Percentiles rank a stretch among this genome's conserved stretches.
Evolutionary conservation across 2,329 filamentous ascomycete genomes (phyloP).

Genomic region (Erysiphe neolycopersici): DNA sequence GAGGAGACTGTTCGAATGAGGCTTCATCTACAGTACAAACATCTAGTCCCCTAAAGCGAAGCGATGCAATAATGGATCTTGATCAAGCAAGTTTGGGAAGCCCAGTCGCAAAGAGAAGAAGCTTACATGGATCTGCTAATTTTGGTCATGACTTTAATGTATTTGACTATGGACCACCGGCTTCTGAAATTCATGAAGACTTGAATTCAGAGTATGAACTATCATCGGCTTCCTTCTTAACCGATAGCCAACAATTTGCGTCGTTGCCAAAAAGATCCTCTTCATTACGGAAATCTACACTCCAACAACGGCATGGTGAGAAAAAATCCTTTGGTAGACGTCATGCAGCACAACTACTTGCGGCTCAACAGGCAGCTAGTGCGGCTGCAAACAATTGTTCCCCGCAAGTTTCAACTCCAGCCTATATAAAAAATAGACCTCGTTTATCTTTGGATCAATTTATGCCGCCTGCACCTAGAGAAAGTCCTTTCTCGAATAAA

Average conservation of each 20-base stretch:
- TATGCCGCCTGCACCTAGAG: constrained; percentile 34
- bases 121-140: constrained; percentile 48
- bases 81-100: constrained; percentile 56
- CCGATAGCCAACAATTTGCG: constrained; percentile 12
- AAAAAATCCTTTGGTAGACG: constrained; percentile 35
- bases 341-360: constrained; percentile 22
- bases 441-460: constrained; percentile 61
- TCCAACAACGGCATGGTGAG: constrained; percentile 58
- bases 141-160: constrained; percentile 40
- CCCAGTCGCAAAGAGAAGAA: constrained; percentile 74
- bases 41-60: constrained; percentile 73
- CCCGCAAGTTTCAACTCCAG: constrained; percentile 27
- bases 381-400: constrained; percentile 1
- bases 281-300: constrained; percentile 60
- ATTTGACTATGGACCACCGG: constrained; percentile 34
- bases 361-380: constrained; percentile 10
- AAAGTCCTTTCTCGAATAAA: constrained; percentile 35
- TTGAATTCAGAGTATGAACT: constrained; percentile 26
- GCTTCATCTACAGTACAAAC: constrained; percentile 24
- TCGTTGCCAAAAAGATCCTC: constrained; percentile 42
- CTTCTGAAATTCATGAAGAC: constrained; percentile 27
- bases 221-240: constrained; percentile 13
- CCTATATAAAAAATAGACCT: constrained; percentile 31
- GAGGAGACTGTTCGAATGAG: constrained; percentile 18
- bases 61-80: constrained; percentile 68